Percentiles rank a stretch among this genome's conserved stretches.
These are phyloP conservation scores for Cotoneaster glaucophyllus DNA, from an alignment of 306 rosid genomes.

Conservation along the genomic window DNA sequence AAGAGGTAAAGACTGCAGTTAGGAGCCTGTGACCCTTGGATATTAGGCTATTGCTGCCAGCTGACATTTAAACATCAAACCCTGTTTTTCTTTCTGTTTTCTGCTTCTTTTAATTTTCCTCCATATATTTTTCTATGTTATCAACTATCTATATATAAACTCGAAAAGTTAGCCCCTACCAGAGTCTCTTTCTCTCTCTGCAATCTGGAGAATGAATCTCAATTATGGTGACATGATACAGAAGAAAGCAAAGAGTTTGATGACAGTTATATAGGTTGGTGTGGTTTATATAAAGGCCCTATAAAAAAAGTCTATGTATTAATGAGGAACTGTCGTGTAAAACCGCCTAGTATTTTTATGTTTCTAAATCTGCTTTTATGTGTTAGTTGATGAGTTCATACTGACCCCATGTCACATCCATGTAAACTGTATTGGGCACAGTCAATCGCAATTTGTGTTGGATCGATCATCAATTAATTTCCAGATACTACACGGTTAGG, in stretches of 20 bases:
- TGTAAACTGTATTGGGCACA: neutral
- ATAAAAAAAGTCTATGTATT: neutral
- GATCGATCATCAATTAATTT: neutral
- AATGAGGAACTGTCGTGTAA: neutral
- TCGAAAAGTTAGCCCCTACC: neutral
- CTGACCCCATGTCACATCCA: neutral
- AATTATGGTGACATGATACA: neutral
- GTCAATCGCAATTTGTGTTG: neutral
- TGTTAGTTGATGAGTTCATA: neutral
- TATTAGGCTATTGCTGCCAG: neutral
- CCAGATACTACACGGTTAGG: neutral
- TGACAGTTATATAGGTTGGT: neutral
- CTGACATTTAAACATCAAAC: neutral
- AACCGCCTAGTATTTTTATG: neutral
- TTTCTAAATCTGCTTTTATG: neutral
- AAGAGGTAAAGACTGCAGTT: conserved; percentile 24
- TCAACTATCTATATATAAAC: neutral
- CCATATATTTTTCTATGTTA: neutral
- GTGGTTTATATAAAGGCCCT: neutral
- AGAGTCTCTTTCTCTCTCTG: neutral
- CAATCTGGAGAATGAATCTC: no score
- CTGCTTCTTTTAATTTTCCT: neutral
- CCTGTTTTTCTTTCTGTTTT: neutral
- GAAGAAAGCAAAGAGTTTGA: neutral
- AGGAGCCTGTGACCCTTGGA: conserved; percentile 20